Evolutionary conservation across 805 yeast species (phyloP), one percentile per base, ranked within the genome.

Genomic region (Yamadazyma laniorum): DNA sequence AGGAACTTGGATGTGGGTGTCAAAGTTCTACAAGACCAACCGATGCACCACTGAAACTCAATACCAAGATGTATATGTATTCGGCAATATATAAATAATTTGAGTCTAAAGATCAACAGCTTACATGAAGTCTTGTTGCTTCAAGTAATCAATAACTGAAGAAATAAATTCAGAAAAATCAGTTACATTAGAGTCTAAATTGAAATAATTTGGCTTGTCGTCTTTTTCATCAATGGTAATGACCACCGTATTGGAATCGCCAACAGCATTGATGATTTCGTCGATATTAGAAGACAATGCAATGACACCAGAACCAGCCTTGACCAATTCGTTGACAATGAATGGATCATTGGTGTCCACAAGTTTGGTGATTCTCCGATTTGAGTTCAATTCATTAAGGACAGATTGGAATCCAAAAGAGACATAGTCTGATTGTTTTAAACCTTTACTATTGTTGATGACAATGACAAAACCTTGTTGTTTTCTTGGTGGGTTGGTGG

Each of bases 251-350:
- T 85, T 79, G 29, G 79, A 74, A 32, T 72, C 74, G 43, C 75
- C 72, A 30, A 73, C 67, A 33, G 76, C 57, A 45, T 75, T 79
- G 18, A 81, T 73, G 45, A 87, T 67, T 4, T 14, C 48, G 3
- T 41, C 44, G 3, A 43, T 32, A 5, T 39, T 23, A 18, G 42
- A 25, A 13, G 49, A 27, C 23, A 54, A 49, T 9, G 49, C 37
- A 26, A 90, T 84, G 29, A 91, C 91, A 51, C 95, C 98, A 7
- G 95, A 70, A 40, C 97, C 97, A n/a, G 96, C 79, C 58, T 86
- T 80, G 29, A 84, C 83, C 50, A 88, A 70, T 65, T 89, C 91
- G 41, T 80, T 74, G 32, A 85, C 75, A 42, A 85, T 78, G 51
- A 77, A 81, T 4, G 84, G 76, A 32, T 52, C 55, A 18, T 59